Percentiles rank a stretch among this genome's conserved stretches.
These are phyloP conservation scores for Brassica hybrid DNA, from an alignment of 441 rosid genomes.

Conservation along the genomic window DNA sequence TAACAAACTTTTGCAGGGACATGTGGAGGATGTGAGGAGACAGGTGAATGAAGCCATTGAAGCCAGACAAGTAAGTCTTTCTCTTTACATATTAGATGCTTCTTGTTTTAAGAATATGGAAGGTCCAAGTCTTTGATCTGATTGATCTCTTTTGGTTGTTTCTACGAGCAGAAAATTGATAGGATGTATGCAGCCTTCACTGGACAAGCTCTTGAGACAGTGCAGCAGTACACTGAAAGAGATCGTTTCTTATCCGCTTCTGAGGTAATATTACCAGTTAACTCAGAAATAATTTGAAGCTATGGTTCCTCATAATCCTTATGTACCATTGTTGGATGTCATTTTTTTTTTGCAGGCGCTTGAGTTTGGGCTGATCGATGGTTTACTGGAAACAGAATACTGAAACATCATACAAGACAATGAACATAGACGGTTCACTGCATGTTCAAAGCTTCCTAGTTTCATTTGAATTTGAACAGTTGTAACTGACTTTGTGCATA, in stretches of 20 bases:
- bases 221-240: slow-evolving; percentile 81
- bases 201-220: slow-evolving; percentile 87
- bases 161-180: slow-evolving; percentile 77
- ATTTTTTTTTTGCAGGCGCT: neutral
- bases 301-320: neutral
- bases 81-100: slow-evolving; percentile 10
- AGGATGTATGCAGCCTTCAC: slow-evolving; percentile 83
- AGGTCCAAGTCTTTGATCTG: neutral
- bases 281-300: neutral
- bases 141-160: slow-evolving; percentile 3
- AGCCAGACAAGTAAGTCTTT: slow-evolving; percentile 70
- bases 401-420: no score
- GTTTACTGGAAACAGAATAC: no score
- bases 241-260: slow-evolving; percentile 81
- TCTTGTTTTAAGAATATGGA: slow-evolving; percentile 9
- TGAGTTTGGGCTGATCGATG: no score
- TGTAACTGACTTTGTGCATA: slow-evolving; percentile 38
- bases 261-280: slow-evolving; percentile 63
- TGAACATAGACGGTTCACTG: no score
- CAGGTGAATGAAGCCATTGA: slow-evolving; percentile 93
- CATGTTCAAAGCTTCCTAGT: no score
- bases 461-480: no score
- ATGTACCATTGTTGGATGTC: neutral
- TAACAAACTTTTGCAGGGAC: slow-evolving; percentile 58
- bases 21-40: slow-evolving; percentile 86